Percentiles rank a stretch among this genome's conserved stretches.
Evolutionary conservation across 2,329 filamentous ascomycete genomes (phyloP).

Genomic region (Xylaria multiplex): DNA sequence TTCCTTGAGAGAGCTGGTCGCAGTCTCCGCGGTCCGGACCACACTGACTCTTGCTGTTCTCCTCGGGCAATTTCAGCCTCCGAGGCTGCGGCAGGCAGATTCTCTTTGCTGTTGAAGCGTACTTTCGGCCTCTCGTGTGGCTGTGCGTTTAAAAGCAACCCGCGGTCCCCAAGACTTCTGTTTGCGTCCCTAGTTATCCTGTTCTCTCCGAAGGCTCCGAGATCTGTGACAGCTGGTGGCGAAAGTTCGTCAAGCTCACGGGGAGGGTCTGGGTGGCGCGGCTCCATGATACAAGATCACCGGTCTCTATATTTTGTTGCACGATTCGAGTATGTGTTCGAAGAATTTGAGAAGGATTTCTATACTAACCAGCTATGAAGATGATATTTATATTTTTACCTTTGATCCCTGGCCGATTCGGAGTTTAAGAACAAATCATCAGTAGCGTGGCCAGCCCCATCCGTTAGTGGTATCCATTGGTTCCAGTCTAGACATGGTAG

Average conservation of each 20-base stretch:
- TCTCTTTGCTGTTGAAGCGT: conserved; percentile 32
- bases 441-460: background rate
- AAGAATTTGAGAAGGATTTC: background rate
- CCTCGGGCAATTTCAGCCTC: conserved; percentile 15
- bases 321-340: background rate
- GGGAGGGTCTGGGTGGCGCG: conserved; percentile 20
- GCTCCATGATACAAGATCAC: conserved; percentile 21
- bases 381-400: background rate
- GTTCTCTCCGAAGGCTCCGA: background rate
- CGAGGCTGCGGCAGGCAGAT: conserved; percentile 8
- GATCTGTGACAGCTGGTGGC: background rate
- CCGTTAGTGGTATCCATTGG: background rate
- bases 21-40: conserved; percentile 40
- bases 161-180: background rate
- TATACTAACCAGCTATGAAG: background rate
- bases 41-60: conserved; percentile 14
- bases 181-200: background rate
- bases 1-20: conserved; percentile 54
- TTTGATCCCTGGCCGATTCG: background rate
- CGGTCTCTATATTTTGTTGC: background rate
- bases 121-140: conserved; percentile 33
- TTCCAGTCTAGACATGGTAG: background rate
- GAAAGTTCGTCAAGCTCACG: conserved; percentile 31
- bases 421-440: background rate
- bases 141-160: conserved; percentile 1